Percentiles rank a stretch among this genome's conserved stretches.
Evolutionary conservation across 768 basidiomycete genomes (phyloP).

Genomic region (Gymnopilus junonius): DNA sequence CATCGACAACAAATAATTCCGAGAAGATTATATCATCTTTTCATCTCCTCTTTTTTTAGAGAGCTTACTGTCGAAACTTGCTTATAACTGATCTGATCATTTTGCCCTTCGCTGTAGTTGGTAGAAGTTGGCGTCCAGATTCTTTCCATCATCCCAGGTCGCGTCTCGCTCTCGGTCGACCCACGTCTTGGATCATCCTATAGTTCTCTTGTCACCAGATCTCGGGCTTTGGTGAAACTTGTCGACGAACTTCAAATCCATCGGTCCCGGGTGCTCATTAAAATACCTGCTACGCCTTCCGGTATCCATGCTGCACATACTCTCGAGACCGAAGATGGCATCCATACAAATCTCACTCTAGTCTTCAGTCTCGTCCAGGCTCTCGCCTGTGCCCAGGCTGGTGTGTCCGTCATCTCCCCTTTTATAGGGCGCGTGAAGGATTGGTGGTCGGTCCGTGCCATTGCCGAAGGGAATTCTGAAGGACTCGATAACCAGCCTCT

Average conservation of each 20-base stretch:
- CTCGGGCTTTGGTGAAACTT: constrained; percentile 28
- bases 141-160: constrained; percentile 35
- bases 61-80: not conserved
- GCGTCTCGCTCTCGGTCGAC: constrained; percentile 40
- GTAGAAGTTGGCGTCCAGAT: constrained; percentile 37
- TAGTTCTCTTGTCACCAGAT: constrained; percentile 31
- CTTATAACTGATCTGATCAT: not conserved
- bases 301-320: constrained; percentile 37
- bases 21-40: not conserved
- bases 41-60: not conserved
- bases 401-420: constrained; percentile 37
- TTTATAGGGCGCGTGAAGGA: constrained; percentile 45
- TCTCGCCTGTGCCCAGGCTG: constrained; percentile 40
- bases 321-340: constrained; percentile 28
- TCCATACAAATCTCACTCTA: constrained; percentile 42
- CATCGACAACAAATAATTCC: not conserved
- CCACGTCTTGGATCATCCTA: constrained; percentile 35
- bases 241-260: constrained; percentile 34
- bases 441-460: constrained; percentile 34
- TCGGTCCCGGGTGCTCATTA: constrained; percentile 35
- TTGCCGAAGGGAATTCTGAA: constrained; percentile 9
- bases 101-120: constrained; percentile 26
- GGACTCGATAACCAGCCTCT: constrained; percentile 21
- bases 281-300: constrained; percentile 38
- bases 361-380: constrained; percentile 40